These are phyloP conservation scores for Helminthosporium solani DNA, from an alignment of 2,329 filamentous ascomycete genomes.

Conservation along the genomic window DNA sequence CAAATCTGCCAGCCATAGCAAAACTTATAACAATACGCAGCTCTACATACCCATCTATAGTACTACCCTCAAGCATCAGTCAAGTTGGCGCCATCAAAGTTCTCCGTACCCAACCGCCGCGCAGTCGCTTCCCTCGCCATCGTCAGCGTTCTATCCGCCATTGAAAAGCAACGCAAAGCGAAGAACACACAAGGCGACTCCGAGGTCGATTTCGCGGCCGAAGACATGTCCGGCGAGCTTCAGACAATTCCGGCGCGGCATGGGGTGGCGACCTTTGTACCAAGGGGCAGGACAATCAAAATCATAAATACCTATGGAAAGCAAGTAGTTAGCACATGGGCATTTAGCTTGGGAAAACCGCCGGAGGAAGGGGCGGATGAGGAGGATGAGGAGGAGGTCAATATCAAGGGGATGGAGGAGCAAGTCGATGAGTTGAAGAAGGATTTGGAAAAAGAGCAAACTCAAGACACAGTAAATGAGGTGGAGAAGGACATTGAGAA, in stretches of 20 bases:
- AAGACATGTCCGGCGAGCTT: constrained; percentile 43
- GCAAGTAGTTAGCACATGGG: constrained; percentile 54
- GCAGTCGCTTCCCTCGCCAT: constrained; percentile 40
- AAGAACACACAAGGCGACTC: constrained; percentile 8
- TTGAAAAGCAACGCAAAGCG: constrained; percentile 36
- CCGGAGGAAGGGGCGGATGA: constrained; percentile 40
- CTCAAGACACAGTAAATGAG: constrained; percentile 7
- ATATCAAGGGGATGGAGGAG: constrained; percentile 17
- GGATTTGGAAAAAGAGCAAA: constrained; percentile 19
- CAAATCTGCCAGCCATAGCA: too few species aligned
- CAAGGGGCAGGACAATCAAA: constrained; percentile 51
- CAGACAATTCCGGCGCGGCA: constrained; percentile 53
- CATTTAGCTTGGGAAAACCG: constrained; percentile 49
- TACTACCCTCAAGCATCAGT: background rate
- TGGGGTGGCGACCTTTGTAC: constrained; percentile 54
- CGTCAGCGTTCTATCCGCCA: constrained; percentile 34
- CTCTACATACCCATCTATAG: background rate
- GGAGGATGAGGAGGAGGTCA: constrained; percentile 18
- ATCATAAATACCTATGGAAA: constrained; percentile 54
- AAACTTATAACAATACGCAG: too few species aligned
- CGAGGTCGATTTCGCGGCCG: constrained; percentile 14
- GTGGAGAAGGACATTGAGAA: constrained; percentile 12
- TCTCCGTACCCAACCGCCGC: constrained; percentile 21
- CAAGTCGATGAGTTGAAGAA: constrained; percentile 23
- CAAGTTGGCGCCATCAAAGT: constrained; percentile 2